Percentiles rank a stretch among this genome's conserved stretches.
phyloP scores from a whole-genome alignment of 345 rosid species.

The Draba incana region DNA sequence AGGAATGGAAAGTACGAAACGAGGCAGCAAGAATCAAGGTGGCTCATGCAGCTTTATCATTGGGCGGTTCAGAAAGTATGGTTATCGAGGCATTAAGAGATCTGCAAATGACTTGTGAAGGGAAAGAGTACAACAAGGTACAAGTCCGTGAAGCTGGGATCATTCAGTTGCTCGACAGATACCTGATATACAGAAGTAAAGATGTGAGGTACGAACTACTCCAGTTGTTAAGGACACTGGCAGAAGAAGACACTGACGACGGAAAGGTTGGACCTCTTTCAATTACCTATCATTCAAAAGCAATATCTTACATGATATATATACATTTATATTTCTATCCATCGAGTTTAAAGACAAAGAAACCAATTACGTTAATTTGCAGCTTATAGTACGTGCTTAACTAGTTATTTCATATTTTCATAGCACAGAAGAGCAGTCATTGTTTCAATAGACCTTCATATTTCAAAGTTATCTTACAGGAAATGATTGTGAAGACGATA shows the following conservation, averaged over 20 bases:
- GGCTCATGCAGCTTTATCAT: conserved; percentile 67
- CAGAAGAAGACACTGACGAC: conserved; percentile 53
- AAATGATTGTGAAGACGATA: conserved; percentile 54
- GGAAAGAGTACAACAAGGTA: conserved; percentile 52
- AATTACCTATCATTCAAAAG: conserved; percentile 8
- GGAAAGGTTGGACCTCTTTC: conserved; percentile 58
- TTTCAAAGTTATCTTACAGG: conserved; percentile 51
- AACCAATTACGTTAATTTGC: conserved; percentile 1
- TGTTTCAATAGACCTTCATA: conserved; percentile 13
- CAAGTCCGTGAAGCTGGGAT: conserved; percentile 60
- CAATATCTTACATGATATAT: conserved; percentile 14
- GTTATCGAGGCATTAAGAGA: conserved; percentile 69
- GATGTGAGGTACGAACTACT: conserved; percentile 62
- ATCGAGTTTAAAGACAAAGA: not conserved
- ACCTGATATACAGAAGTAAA: conserved; percentile 52
- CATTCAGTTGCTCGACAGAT: conserved; percentile 59
- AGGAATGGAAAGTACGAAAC: conserved; percentile 83
- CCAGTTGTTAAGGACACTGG: conserved; percentile 56
- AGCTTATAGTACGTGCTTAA: not conserved
- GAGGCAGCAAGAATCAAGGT: conserved; percentile 70
- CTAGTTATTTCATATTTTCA: not conserved
- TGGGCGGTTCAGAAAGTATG: conserved; percentile 72
- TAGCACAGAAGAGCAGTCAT: not conserved
- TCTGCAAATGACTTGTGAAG: conserved; percentile 62
- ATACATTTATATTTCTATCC: not conserved